A percentile compares a stretch with the other conserved stretches of the same genome.
These are phyloP conservation scores for Podospora didyma DNA, from an alignment of 495 filamentous ascomycete genomes.

Conservation along the genomic window DNA sequence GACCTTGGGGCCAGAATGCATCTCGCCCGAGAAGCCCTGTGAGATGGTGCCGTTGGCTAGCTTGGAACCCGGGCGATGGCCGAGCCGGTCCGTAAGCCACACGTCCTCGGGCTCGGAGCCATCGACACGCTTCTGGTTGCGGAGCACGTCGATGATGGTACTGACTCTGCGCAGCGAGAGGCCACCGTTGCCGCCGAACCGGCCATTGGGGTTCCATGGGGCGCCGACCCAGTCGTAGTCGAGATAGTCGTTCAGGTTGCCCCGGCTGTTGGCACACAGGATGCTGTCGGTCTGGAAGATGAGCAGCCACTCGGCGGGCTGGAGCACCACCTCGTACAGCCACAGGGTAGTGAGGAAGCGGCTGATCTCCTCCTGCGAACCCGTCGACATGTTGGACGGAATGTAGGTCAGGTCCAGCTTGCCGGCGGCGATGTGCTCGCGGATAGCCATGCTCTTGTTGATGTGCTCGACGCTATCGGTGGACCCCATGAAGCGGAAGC, in stretches of 20 bases:
- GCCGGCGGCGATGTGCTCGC: constrained; percentile 31
- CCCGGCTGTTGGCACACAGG: constrained; percentile 43
- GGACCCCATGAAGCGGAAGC: constrained; percentile 50
- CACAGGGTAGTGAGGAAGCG: constrained; percentile 43
- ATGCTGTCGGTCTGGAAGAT: constrained; percentile 50
- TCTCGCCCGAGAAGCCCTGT: constrained; percentile 43
- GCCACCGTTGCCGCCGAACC: constrained; percentile 48
- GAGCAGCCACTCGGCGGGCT: constrained; percentile 42
- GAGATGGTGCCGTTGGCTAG: constrained; percentile 43
- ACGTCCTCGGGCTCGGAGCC: constrained; percentile 43
- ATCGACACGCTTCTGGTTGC: constrained; percentile 34
- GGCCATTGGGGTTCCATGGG: constrained; percentile 40
- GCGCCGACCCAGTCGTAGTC: constrained; percentile 52
- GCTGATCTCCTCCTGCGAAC: constrained; percentile 40
- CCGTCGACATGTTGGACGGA: constrained; percentile 40
- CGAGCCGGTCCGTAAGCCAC: constrained; percentile 45
- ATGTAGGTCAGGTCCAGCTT: constrained; percentile 46
- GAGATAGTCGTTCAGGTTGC: constrained; percentile 43
- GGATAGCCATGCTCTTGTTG: constrained; percentile 36
- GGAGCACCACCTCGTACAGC: constrained; percentile 41
- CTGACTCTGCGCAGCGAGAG: constrained; percentile 44
- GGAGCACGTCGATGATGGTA: constrained; percentile 43
- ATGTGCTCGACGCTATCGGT: constrained; percentile 32
- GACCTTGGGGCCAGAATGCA: constrained; percentile 23
- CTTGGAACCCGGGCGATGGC: constrained; percentile 34